phyloP scores from a whole-genome alignment of 495 filamentous ascomycete species.

The Choiromyces venosus region DNA sequence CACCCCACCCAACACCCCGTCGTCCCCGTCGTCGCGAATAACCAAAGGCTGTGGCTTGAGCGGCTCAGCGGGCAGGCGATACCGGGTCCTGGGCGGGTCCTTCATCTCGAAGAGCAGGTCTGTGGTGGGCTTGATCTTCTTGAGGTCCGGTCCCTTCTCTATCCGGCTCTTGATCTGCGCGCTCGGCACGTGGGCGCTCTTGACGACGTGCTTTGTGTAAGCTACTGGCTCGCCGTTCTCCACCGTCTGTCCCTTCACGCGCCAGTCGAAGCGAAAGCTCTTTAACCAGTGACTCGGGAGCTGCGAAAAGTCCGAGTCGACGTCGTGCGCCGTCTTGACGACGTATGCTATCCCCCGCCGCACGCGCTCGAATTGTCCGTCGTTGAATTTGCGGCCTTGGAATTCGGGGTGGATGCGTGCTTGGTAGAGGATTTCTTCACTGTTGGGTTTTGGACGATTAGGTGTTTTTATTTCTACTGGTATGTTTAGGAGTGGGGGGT shows the following conservation, averaged over 20 bases:
- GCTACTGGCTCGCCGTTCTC: constrained; percentile 79
- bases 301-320: constrained; percentile 70
- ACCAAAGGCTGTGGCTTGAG: neutral
- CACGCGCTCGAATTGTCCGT: constrained; percentile 64
- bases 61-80: neutral
- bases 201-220: constrained; percentile 77
- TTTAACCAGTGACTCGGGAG: constrained; percentile 92
- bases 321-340: constrained; percentile 69
- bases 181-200: constrained; percentile 76
- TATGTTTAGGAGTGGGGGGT: no score
- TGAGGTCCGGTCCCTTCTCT: constrained; percentile 44
- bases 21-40: neutral
- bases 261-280: constrained; percentile 84
- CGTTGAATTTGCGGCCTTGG: constrained; percentile 73
- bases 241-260: constrained; percentile 66
- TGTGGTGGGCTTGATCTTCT: constrained; percentile 40
- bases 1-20: neutral
- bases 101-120: neutral
- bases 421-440: constrained; percentile 84
- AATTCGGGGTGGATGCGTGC: constrained; percentile 86
- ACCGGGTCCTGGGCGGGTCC: neutral
- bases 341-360: constrained; percentile 71
- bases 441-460: constrained; percentile 41
- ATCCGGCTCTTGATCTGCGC: constrained; percentile 76
- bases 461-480: constrained; percentile 16